These are phyloP conservation scores for Linum lewisii DNA, from an alignment of 345 rosid genomes.

Conservation along the genomic window DNA sequence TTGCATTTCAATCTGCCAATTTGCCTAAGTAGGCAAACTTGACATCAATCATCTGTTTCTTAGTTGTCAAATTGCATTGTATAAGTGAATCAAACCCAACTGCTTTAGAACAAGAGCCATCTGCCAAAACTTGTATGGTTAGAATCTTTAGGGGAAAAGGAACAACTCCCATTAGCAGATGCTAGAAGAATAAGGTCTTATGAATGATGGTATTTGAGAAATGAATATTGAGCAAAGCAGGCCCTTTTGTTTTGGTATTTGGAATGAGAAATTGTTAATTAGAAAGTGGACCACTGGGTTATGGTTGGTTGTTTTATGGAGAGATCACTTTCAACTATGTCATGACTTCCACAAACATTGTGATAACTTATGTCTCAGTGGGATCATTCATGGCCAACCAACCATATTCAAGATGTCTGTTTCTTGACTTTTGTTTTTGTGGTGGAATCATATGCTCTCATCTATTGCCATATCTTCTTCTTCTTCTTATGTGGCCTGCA, in stretches of 20 bases:
- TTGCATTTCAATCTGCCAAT: no score
- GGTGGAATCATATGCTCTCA: constrained; percentile 16
- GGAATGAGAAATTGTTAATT: constrained; percentile 3
- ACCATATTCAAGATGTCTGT: constrained; percentile 22
- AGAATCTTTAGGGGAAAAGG: no score
- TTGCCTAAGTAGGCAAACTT: not conserved
- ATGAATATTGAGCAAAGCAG: no score
- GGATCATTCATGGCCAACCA: constrained; percentile 47
- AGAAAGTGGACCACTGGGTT: constrained; percentile 28
- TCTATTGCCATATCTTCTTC: constrained; percentile 5
- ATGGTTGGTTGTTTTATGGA: constrained; percentile 23
- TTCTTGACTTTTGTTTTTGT: constrained; percentile 18
- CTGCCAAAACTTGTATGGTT: not conserved
- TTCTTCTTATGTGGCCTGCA: constrained; percentile 26
- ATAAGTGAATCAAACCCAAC: no score
- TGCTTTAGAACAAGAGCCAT: no score
- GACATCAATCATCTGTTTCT: constrained; percentile 9
- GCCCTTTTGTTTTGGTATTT: constrained; percentile 14
- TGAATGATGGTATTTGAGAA: no score
- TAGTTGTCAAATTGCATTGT: constrained; percentile 10
- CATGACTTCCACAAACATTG: constrained; percentile 45
- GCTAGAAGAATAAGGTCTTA: no score
- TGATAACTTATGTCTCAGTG: constrained; percentile 48
- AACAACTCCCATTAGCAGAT: no score
- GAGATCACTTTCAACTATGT: constrained; percentile 43